These are phyloP conservation scores for Xylaria venustula DNA, from an alignment of 495 filamentous ascomycete species.

Conservation along the genomic window DNA sequence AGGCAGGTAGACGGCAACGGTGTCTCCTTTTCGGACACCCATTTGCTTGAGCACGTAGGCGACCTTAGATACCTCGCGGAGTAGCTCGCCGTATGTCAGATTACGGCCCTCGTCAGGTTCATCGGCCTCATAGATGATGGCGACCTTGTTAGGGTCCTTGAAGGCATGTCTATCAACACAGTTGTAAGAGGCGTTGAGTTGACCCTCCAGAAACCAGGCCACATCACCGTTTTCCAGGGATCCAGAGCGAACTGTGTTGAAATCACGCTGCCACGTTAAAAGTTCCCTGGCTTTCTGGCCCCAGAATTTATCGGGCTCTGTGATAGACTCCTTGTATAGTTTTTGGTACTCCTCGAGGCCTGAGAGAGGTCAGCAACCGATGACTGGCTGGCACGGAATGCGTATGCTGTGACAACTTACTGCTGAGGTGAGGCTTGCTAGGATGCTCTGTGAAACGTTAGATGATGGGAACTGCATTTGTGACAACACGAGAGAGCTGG, in stretches of 20 bases:
- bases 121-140: constrained; percentile 98
- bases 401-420: constrained; percentile 34
- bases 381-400: not conserved
- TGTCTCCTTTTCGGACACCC: constrained; percentile 97
- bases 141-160: constrained; percentile 86
- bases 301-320: constrained; percentile 90
- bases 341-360: constrained; percentile 82
- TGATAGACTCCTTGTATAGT: constrained; percentile 95
- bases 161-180: constrained; percentile 94
- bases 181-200: constrained; percentile 95
- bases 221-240: constrained; percentile 78
- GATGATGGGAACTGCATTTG: not conserved
- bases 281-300: constrained; percentile 80
- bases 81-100: constrained; percentile 90
- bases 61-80: constrained; percentile 85
- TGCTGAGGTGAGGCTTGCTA: constrained; percentile 54
- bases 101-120: constrained; percentile 83
- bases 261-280: constrained; percentile 86
- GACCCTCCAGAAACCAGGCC: constrained; percentile 93
- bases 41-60: constrained; percentile 86
- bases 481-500: constrained; percentile 3
- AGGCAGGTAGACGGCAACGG: constrained; percentile 94
- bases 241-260: constrained; percentile 83
- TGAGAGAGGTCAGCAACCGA: constrained; percentile 21
- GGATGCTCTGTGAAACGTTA: constrained; percentile 48